Evolutionary conservation across 2,329 filamentous ascomycete genomes (phyloP), one percentile per base, ranked within the genome.

Genomic region (Waltergamsia citrina): DNA sequence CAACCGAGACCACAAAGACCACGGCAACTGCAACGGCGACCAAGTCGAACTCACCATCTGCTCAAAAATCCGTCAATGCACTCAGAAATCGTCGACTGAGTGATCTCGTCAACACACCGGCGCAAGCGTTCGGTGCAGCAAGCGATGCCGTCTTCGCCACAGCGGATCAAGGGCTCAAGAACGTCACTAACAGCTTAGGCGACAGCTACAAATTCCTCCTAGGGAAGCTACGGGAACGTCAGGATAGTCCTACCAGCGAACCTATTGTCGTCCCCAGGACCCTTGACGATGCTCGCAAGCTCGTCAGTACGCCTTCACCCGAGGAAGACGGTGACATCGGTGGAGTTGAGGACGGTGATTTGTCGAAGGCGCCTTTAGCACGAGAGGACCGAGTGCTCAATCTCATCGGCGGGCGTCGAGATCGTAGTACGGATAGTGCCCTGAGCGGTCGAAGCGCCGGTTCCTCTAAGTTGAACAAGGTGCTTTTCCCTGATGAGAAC

Each of bases 151-250:
- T 94, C 18, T 74, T 94, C 39, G 87, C 74, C 45, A 88, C 86
- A 1, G 92, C 92, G 9, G 92, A 98, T 50, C 87, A 94, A 53
- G 75, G 88, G 2, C 68, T 96, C 42, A 94, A 95, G 51, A 93
- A 80, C 23, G 94, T 98, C 44, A 85, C 90, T 41, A 88, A 74
- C 49, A 93, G 86, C 31, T 65, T 96, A 4, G 88, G 90, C 39
- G 87, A 85, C 49, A 95, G 87, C 52, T 93, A 95, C 60, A 92
- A 87, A 39, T 94, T 96, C 53, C 64, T 98, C 17, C 77, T 98
- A 35, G 90, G 90, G 12, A 85, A 87, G 44, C 67, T 95, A 15
- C 85, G 83, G 41, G 87, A 94, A 53, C 68, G 78, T 45, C 61
- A 75, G 51, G 54, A 68, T 10, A 45, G 51, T 10, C 50, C 56